Evolutionary conservation across 176 grass and related monocot genomes (phyloP).

Genomic region (Chrysopogon serrulatus): DNA sequence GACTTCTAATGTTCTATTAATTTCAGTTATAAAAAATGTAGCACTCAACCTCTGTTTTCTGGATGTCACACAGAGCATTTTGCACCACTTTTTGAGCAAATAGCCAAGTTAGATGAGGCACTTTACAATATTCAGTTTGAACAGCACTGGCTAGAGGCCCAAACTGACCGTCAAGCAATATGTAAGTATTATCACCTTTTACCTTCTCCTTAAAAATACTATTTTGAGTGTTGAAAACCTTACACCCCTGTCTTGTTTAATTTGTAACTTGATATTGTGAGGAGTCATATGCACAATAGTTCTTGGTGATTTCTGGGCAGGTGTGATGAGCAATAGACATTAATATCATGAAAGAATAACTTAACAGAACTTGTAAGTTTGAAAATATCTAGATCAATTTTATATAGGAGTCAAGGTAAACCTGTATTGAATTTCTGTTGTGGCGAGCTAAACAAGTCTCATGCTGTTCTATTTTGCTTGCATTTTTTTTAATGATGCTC

Average conservation of each 20-base stretch:
- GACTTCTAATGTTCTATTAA: slow-evolving; percentile 1
- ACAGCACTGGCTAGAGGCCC: slow-evolving; percentile 98
- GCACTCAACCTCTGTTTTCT: not conserved
- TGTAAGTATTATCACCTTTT: slow-evolving; percentile 29
- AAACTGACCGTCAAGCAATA: slow-evolving; percentile 96
- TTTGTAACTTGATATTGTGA: not conserved
- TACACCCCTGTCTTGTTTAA: not conserved
- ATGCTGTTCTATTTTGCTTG: not conserved
- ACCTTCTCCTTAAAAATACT: not conserved
- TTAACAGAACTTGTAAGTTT: not conserved
- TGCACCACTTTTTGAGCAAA: slow-evolving; percentile 84
- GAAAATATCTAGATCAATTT: not conserved
- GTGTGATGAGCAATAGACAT: not conserved
- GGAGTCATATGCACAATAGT: not conserved
- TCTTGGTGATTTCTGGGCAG: not conserved
- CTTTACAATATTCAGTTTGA: slow-evolving; percentile 99
- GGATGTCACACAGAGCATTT: slow-evolving; percentile 76
- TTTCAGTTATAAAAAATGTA: not conserved
- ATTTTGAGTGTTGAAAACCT: not conserved
- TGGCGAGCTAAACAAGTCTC: not conserved
- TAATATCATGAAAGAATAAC: not conserved
- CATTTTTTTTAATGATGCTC: not conserved
- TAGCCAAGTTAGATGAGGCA: slow-evolving; percentile 93
- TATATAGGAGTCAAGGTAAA: not conserved
- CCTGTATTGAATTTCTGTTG: not conserved